Evolutionary conservation across 805 yeast species (phyloP), one percentile per base, ranked within the genome.

Genomic region (Starmerella floricola): DNA sequence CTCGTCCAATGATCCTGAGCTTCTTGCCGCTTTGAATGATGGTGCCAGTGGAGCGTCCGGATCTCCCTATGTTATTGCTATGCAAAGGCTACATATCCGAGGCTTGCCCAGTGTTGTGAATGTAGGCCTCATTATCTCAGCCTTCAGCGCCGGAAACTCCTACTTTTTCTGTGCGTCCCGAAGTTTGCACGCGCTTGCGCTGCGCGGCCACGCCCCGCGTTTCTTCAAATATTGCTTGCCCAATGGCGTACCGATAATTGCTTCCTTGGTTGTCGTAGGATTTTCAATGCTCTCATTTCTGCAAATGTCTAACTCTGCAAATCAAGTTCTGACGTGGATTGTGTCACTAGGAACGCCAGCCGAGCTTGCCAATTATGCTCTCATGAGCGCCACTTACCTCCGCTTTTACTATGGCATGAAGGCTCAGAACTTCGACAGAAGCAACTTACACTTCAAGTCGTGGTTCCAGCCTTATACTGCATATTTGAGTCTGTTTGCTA

Each of bases 111-210:
- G 78, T 55, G 69, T 85, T 46, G 85, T 86, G 44, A 86, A 86
- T 60, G 93, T 74, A 1, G 72, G 83, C 24, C 69, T 85, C 42
- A 67, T 85, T 41, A 67, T 83, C 4, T 72, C 91, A 1, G 80
- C 87, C 0, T 78, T 83, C 51, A 77, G 86, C 28, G 86, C 94
- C 2, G 94, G 94, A 40, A 83, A 83, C 58, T 79, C 88, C 1
- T 79, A 76, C 57, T 73, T 81, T 28, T 82, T 74, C 55, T 76
- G 85, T 46, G 78, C 88, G 0, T 72, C 85, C 6, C 66, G 79
- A 50, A 67, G 81, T 0, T 63, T 83, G 18, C 77, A 76, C 57
- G 84, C 84, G 2, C 64, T 82, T 59, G 80, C 91, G 0, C 60
- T 72, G 24, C 74, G 72, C 52, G 86, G 88, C 0, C 72, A 73